Evolutionary conservation across 2,329 filamentous ascomycete genomes (phyloP).

Genomic region (Hypoxylon sp.): DNA sequence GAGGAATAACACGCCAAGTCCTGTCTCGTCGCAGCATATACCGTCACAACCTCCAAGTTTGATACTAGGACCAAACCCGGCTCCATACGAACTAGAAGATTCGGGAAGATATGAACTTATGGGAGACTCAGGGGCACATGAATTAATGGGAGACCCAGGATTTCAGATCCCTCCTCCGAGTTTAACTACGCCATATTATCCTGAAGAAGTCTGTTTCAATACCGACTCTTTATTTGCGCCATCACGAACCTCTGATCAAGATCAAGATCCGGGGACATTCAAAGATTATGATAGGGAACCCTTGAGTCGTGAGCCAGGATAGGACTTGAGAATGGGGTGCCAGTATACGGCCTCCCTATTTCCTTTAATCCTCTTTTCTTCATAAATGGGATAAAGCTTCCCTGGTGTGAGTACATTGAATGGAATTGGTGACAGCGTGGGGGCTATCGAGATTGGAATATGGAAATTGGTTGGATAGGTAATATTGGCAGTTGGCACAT

Average conservation of each 20-base stretch:
- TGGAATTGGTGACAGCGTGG: background rate
- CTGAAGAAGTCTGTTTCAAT: conserved; percentile 18
- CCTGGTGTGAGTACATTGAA: background rate
- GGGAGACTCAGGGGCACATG: conserved; percentile 17
- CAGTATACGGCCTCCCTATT: background rate
- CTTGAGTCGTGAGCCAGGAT: conserved; percentile 5
- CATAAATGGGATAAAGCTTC: background rate
- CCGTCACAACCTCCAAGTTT: conserved; percentile 29
- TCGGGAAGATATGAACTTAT: conserved; percentile 14
- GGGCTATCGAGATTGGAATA: background rate
- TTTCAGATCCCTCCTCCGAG: conserved; percentile 28
- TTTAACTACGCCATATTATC: conserved; percentile 15
- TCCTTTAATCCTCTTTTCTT: background rate
- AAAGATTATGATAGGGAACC: conserved; percentile 7
- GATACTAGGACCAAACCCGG: conserved; percentile 19
- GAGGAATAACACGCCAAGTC: conserved; percentile 28
- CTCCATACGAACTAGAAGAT: conserved; percentile 16
- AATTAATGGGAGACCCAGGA: conserved; percentile 1
- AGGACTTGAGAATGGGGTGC: background rate
- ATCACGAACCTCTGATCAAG: background rate
- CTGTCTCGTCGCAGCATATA: conserved; percentile 9
- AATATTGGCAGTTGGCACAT: background rate
- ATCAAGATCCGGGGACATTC: background rate
- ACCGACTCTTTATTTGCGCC: conserved; percentile 8
- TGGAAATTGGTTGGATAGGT: background rate